Conservation (phyloP, 2,329 filamentous ascomycete species). For the Chrysoporthe cubensis region DNA sequence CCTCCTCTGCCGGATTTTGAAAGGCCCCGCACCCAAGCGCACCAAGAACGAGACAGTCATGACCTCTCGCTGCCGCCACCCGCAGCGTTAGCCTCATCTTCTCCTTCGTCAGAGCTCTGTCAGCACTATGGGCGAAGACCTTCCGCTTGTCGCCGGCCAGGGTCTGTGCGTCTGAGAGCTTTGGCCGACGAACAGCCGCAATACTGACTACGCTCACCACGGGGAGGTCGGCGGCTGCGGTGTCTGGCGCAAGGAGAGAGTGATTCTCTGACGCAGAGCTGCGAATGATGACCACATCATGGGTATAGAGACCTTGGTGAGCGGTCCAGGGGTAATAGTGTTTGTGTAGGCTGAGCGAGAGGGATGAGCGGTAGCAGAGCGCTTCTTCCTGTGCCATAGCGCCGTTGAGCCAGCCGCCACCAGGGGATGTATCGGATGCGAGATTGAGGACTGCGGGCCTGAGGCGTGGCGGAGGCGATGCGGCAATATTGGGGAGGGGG, state of each 20-base stretch:
- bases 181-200: conserved; percentile 54
- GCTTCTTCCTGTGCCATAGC: conserved; percentile 70
- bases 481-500: background rate
- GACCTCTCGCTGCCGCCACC: conserved; percentile 57
- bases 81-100: conserved; percentile 67
- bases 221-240: conserved; percentile 41
- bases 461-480: conserved; percentile 27
- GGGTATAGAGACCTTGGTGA: conserved; percentile 37
- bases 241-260: conserved; percentile 32
- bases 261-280: conserved; percentile 33
- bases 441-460: conserved; percentile 68
- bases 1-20: conserved; percentile 61
- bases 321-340: conserved; percentile 33
- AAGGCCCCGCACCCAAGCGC: conserved; percentile 73
- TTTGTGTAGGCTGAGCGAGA: conserved; percentile 51
- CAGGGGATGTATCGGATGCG: conserved; percentile 59
- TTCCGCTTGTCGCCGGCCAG: conserved; percentile 34
- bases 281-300: conserved; percentile 39
- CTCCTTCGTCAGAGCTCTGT: conserved; percentile 57
- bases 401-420: conserved; percentile 68
- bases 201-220: conserved; percentile 64
- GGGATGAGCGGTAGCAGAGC: conserved; percentile 66
- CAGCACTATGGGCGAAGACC: conserved; percentile 45
- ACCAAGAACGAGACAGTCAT: conserved; percentile 65
- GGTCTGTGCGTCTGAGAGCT: conserved; percentile 29